These are phyloP conservation scores for Tricholoma saponaceum DNA, from an alignment of 768 basidiomycete species.

Conservation along the genomic window DNA sequence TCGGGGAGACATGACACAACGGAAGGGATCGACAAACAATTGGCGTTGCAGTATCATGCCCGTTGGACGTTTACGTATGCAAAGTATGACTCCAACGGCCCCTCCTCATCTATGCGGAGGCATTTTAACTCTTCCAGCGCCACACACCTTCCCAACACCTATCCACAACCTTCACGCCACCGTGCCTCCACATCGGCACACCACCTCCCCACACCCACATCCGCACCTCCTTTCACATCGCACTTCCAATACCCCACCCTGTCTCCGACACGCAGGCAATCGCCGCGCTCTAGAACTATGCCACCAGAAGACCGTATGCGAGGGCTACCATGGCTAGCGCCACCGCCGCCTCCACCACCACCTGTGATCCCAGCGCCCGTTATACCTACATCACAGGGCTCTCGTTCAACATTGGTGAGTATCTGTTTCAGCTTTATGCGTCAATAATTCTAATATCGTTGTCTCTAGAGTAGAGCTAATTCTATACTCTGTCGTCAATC, in stretches of 20 bases:
- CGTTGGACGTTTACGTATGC: constrained; percentile 42
- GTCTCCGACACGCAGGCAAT: not conserved
- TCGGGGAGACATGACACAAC: constrained; percentile 35
- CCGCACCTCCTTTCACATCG: not conserved
- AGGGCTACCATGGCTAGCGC: not conserved
- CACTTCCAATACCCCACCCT: not conserved
- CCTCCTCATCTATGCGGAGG: too few relatives aligned
- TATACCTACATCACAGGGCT: too few relatives aligned
- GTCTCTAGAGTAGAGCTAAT: too few relatives aligned
- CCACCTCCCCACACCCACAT: not conserved
- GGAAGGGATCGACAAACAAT: constrained; percentile 41
- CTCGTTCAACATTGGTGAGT: too few relatives aligned
- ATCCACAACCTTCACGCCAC: not conserved
- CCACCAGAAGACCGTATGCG: not conserved
- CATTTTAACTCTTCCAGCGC: not conserved
- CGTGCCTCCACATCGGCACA: not conserved
- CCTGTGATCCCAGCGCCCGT: too few relatives aligned
- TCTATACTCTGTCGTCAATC: too few relatives aligned
- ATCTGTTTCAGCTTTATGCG: too few relatives aligned
- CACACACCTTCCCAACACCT: not conserved
- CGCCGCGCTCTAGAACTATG: not conserved
- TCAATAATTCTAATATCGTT: too few relatives aligned
- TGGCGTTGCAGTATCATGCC: constrained; percentile 42
- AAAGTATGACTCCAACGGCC: too few relatives aligned
- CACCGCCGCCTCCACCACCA: not conserved